phyloP scores from a whole-genome alignment of 208 protist species.

The Leishmania braziliensis region DNA sequence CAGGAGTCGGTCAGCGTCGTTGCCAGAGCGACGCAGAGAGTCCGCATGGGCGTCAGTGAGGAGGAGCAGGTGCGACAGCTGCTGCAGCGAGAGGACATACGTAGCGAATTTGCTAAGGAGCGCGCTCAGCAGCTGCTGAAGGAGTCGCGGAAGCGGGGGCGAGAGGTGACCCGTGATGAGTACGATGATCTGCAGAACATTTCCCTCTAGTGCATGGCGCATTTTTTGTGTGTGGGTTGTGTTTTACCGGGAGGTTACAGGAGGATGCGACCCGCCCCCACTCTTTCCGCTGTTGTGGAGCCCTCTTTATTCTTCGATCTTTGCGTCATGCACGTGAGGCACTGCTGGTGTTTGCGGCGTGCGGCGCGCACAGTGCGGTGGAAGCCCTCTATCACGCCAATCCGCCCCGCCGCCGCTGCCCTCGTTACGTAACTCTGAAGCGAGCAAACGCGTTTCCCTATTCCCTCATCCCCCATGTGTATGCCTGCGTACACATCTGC shows the following conservation, averaged over 20 bases:
- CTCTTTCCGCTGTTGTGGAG: not conserved
- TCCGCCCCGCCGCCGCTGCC: not conserved
- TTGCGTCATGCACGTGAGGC: not conserved
- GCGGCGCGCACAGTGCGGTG: not conserved
- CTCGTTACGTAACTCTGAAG: not conserved
- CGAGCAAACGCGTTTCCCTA: not conserved
- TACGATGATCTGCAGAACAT: slow-evolving; percentile 83
- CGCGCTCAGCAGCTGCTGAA: slow-evolving; percentile 44
- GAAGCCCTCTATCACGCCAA: not conserved
- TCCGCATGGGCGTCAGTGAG: slow-evolving; percentile 87
- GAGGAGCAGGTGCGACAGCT: slow-evolving; percentile 75
- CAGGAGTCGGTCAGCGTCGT: slow-evolving; percentile 57
- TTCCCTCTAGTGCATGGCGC: not conserved
- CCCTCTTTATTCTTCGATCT: not conserved
- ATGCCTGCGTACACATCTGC: not conserved
- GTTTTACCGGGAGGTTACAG: not conserved
- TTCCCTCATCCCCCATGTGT: not conserved
- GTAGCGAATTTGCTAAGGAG: slow-evolving; percentile 54
- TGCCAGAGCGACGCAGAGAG: slow-evolving; percentile 63
- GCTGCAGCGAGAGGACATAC: slow-evolving; percentile 69
- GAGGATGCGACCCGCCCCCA: not conserved
- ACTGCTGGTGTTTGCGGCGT: not conserved
- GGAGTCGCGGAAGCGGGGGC: slow-evolving; percentile 52
- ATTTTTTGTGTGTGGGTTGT: not conserved
- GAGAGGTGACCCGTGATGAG: slow-evolving; percentile 50